Evolutionary conservation across 1,284 basidiomycete species (phyloP), one percentile per base, ranked within the genome.

Genomic region (Grifola frondosa): DNA sequence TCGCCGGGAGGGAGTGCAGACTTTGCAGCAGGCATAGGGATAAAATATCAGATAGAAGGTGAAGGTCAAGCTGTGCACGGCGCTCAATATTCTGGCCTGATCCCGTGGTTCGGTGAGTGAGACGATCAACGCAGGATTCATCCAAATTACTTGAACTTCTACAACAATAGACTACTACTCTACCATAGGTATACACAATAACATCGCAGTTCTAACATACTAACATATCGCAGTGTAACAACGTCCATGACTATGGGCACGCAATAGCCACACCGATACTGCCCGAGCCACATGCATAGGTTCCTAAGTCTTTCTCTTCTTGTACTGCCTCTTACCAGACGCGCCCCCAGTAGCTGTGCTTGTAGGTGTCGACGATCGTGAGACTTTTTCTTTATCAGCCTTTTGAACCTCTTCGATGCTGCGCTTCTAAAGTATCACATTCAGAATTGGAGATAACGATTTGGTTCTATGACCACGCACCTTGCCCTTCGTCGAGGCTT

Each of bases 321-420:
- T 65, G 40, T 56, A 61, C 25, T 71, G 67, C 46, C 78, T 69
- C 61, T 80, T 81, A 8, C 50, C 35, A 22, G 59, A 44, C 15
- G 69, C 64, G 4, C 70, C 63, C 4, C 68, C 62, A 2, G 63
- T 59, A 12, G 64, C 54, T n/a, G 61, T 54, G 36, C 65, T 70
- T n/a, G 66, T 61, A 16, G 81, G 80, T 8, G 79, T 81, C 1
- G 81, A 69, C 3, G 80, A 75, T 44, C 80, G 67, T 11, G 80
- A 80, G 13, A 74, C 70, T 53, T 79, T 76, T 28, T 69, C 66
- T 42, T 50, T 80, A 26, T 74, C 80, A n/a, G 68, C 65, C 56
- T 80, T 79, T 48, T 78, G 74, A 15, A 81, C 69, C 43, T 83
- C 80, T 4, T 86, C 82, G 37, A 84, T 75, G 3, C 76, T 77